Evolutionary conservation across 306 rosid species (phyloP).

Genomic region (Nissolia schottii): DNA sequence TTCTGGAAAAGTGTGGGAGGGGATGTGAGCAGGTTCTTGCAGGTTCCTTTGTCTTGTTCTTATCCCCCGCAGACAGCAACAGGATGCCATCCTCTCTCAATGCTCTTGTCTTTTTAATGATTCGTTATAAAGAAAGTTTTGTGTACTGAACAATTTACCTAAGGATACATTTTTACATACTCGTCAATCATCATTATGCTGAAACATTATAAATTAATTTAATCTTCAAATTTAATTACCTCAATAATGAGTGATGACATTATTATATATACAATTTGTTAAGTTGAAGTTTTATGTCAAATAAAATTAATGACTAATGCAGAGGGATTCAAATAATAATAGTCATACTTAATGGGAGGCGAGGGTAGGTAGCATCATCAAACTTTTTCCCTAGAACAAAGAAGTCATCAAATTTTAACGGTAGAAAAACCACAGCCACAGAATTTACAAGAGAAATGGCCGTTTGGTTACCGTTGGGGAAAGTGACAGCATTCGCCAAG

Average conservation of each 20-base stretch:
- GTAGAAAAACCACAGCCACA: constrained; percentile 31
- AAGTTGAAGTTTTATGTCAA: not conserved
- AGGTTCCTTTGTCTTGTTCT: constrained; percentile 27
- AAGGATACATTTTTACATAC: not conserved
- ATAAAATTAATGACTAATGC: not conserved
- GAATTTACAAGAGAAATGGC: constrained; percentile 12
- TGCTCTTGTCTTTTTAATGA: not conserved
- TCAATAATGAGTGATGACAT: not conserved
- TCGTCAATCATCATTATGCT: not conserved
- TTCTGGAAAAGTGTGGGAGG: not conserved
- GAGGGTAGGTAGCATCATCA: not conserved
- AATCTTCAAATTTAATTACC: not conserved
- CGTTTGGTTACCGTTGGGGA: constrained; percentile 46
- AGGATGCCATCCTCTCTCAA: constrained; percentile 1
- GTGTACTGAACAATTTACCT: no score
- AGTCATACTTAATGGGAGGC: no score
- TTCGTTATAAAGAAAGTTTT: not conserved
- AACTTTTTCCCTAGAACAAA: not conserved
- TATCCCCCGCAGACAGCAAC: constrained; percentile 11
- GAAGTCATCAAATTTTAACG: not conserved
- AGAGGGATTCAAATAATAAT: not conserved
- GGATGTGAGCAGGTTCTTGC: constrained; percentile 18
- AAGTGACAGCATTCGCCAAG: constrained; percentile 13
- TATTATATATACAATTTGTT: not conserved
- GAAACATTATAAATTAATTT: not conserved